A percentile compares a stretch with the other conserved stretches of the same genome.
Conservation (phyloP, 495 filamentous ascomycete genomes). For the Lichenothelia convexa region DNA sequence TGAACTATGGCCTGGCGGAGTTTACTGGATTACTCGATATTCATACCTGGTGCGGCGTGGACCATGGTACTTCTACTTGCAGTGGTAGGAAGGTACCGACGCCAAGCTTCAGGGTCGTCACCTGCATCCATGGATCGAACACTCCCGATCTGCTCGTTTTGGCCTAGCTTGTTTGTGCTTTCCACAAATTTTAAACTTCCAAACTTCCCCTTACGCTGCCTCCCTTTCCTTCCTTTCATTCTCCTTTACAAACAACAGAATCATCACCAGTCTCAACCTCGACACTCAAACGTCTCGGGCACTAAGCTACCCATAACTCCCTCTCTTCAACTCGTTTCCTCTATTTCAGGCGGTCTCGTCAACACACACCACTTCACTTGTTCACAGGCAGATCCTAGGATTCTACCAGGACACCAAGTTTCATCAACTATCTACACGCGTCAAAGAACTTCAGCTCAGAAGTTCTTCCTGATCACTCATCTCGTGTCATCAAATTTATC, state of each 20-base stretch:
- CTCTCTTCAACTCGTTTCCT: conserved; percentile 18
- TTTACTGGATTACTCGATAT: too few species aligned
- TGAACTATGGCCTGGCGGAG: too few species aligned
- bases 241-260: conserved; percentile 11
- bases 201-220: too few species aligned
- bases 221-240: conserved; percentile 14
- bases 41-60: too few species aligned
- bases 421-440: conserved; percentile 20
- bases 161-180: too few species aligned
- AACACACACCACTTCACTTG: conserved; percentile 9
- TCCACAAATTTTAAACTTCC: too few species aligned
- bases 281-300: conserved; percentile 16
- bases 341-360: conserved; percentile 19
- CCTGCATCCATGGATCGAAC: too few species aligned
- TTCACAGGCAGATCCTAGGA: conserved; percentile 17
- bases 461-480: conserved; percentile 4
- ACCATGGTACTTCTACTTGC: too few species aligned
- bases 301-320: conserved; percentile 27
- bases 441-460: conserved; percentile 9
- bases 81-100: too few species aligned
- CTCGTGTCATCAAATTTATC: conserved; percentile 3
- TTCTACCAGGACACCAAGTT: conserved; percentile 19
- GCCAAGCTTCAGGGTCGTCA: too few species aligned
- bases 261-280: conserved; percentile 8
- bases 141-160: too few species aligned